Conservation (phyloP, 148 eudicot species). For the Cornus suecica region DNA sequence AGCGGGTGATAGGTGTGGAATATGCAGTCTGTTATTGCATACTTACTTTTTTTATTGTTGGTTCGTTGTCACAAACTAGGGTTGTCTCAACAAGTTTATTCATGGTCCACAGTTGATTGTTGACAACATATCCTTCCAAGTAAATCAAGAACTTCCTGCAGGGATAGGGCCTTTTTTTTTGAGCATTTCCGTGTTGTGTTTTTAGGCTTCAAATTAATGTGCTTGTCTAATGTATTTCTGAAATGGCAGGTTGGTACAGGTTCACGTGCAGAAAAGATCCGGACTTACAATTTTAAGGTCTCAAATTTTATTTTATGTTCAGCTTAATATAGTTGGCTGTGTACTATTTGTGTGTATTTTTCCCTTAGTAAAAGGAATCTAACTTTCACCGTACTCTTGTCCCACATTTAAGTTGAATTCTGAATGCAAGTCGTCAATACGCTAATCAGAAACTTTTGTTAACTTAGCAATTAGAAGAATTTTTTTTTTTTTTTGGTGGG, state of each 20-base stretch:
- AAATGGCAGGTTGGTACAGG: constrained; percentile 92
- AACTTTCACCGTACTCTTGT: too few species aligned
- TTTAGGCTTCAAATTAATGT: background rate
- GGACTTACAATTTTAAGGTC: constrained; percentile 96
- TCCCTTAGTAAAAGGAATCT: too few species aligned
- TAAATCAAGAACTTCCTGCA: background rate
- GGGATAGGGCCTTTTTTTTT: background rate
- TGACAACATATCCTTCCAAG: background rate
- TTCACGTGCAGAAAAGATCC: constrained; percentile 92
- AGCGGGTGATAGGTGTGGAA: too few species aligned
- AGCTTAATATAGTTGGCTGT: background rate
- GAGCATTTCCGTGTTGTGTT: background rate
- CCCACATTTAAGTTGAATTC: too few species aligned
- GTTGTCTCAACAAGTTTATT: too few species aligned
- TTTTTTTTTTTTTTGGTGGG: too few species aligned
- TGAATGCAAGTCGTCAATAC: background rate
- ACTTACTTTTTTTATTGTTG: too few species aligned
- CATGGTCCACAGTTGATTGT: too few species aligned
- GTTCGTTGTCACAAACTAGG: too few species aligned
- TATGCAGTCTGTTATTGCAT: too few species aligned
- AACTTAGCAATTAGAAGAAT: background rate
- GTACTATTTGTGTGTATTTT: background rate
- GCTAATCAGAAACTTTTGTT: background rate
- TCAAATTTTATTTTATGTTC: constrained; percentile 3
- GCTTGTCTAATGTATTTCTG: constrained; percentile 18